Evolutionary conservation across 2,329 filamentous ascomycete species (phyloP), one percentile per base, ranked within the genome.

Genomic region (Tolypocladium cylindrosporum): DNA sequence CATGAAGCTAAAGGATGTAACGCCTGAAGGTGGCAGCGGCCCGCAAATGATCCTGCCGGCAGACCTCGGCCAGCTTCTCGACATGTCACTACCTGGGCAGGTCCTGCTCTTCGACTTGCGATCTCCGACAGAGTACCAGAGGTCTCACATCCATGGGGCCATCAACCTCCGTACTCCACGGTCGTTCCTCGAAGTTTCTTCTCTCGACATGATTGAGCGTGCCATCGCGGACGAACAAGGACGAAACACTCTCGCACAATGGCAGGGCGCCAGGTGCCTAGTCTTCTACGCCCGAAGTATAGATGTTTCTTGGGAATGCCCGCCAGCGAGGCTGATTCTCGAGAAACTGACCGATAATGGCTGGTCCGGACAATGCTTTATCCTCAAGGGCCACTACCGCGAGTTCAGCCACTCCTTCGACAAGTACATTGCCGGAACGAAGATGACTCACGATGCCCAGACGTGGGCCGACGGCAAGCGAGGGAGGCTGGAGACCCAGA

Each of bases 381-480:
- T 83, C 9, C 72, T 84, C 40, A 82, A 82, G 63, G 80, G 81
- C 0, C 78, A 81, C 56, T 84, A 79, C 64, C 74, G 75, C 53
- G 80, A 83, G 61, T 83, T 83, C 60, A 79, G 78, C 19, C 71
- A 72, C 34, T 79, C 78, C 0, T 83, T 81, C 61, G 75, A 76
- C 59, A 77, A 76, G 59, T 77, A 80, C 60, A 79, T 82, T 59
- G 72, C 71, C 24, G 76, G 74, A 5, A 64, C 69, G 37, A 77
- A 71, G 60, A 78, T 73, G 65, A 75, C 73, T 1, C 68, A 72
- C 27, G 71, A 70, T 9, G 72, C 72, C n/a, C 72, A 71, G 42
- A 69, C 74, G 50, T 74, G 76, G 57, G 58, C 73, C 3, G 75
- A 76, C 51, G 67, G 42, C 40, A 61, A 66, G 5, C 59, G 59